Conservation (phyloP, 495 filamentous ascomycete genomes). For the Penicillium riverlandense region DNA sequence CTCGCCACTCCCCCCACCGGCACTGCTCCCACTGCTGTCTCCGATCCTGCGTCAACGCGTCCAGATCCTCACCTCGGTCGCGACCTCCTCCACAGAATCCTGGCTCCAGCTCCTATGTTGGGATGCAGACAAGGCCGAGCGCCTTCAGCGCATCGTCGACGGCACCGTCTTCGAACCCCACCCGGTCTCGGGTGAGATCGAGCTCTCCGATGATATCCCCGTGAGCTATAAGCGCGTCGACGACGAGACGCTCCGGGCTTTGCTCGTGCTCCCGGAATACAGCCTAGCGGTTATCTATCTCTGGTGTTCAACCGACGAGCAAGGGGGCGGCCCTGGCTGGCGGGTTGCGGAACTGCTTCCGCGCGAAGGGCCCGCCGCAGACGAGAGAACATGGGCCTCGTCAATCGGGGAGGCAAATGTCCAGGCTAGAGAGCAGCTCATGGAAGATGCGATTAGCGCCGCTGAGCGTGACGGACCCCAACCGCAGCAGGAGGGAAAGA, state of each 20-base stretch:
- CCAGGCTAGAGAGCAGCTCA: slow-evolving; percentile 24
- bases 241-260: slow-evolving; percentile 75
- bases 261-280: slow-evolving; percentile 49
- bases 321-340: slow-evolving; percentile 69
- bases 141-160: slow-evolving; percentile 57
- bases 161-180: slow-evolving; percentile 74
- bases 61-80: slow-evolving; percentile 56
- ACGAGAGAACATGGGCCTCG: slow-evolving; percentile 40
- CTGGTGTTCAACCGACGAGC: slow-evolving; percentile 62
- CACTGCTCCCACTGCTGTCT: slow-evolving; percentile 73
- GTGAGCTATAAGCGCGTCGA: slow-evolving; percentile 68
- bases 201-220: slow-evolving; percentile 58
- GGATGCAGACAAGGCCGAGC: slow-evolving; percentile 59
- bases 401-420: slow-evolving; percentile 49
- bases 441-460: slow-evolving; percentile 30
- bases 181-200: slow-evolving; percentile 87
- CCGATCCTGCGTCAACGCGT: slow-evolving; percentile 89
- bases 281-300: slow-evolving; percentile 52
- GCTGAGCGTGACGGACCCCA: slow-evolving; percentile 17
- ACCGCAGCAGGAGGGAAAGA: slow-evolving; percentile 18
- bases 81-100: slow-evolving; percentile 55
- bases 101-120: slow-evolving; percentile 93
- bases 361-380: slow-evolving; percentile 33
- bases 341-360: slow-evolving; percentile 72
- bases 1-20: slow-evolving; percentile 68